phyloP scores from a whole-genome alignment of 2,329 filamentous ascomycete genomes.

The Anthostomella pinea region DNA sequence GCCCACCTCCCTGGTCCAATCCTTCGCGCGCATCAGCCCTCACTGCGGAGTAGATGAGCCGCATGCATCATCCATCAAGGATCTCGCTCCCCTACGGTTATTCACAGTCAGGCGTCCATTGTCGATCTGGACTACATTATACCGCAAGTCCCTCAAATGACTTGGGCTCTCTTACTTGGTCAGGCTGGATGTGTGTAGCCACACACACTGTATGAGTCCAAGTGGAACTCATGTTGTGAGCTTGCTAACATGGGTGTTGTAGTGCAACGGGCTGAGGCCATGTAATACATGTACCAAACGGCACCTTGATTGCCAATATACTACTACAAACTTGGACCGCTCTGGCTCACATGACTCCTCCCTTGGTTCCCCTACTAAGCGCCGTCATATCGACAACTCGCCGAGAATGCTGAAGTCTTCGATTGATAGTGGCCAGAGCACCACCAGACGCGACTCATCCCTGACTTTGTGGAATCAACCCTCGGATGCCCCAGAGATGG shows the following conservation, averaged over 20 bases:
- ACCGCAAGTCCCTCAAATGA: too few species aligned
- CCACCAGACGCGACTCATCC: constrained; percentile 17
- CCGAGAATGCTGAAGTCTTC: constrained; percentile 24
- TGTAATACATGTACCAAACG: constrained; percentile 59
- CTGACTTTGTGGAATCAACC: constrained; percentile 25
- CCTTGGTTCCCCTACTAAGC: constrained; percentile 37
- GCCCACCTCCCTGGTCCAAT: not conserved
- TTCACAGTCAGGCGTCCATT: too few species aligned
- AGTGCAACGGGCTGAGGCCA: constrained; percentile 59
- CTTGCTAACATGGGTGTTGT: constrained; percentile 19
- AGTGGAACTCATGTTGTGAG: constrained; percentile 9
- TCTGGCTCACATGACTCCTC: constrained; percentile 29
- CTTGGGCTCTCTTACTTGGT: constrained; percentile 14
- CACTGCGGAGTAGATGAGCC: too few species aligned
- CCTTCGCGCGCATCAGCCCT: not conserved
- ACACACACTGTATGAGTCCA: too few species aligned
- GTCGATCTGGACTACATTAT: too few species aligned
- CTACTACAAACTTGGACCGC: constrained; percentile 31
- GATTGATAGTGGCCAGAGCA: constrained; percentile 30
- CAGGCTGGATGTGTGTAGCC: constrained; percentile 26
- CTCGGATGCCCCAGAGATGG: constrained; percentile 17
- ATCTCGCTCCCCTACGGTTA: too few species aligned
- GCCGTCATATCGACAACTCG: constrained; percentile 31
- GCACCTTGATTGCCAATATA: constrained; percentile 43
- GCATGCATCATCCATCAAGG: too few species aligned